Evolutionary conservation across 345 rosid genomes (phyloP).

Genomic region (Toxicodendron radicans): DNA sequence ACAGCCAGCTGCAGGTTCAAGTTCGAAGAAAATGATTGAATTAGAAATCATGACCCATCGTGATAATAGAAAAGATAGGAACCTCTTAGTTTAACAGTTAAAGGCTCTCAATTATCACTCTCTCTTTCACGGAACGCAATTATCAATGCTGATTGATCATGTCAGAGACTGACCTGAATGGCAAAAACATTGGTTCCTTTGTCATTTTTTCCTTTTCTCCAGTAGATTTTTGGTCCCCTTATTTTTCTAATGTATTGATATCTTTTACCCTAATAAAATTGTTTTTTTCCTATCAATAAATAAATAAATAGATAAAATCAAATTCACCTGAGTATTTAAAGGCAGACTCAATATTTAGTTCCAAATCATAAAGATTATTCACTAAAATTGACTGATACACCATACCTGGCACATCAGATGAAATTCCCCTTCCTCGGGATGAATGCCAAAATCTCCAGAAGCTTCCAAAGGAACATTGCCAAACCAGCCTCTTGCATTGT

Average conservation of each 20-base stretch:
- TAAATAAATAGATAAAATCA: no score
- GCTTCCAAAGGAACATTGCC: slow-evolving; percentile 95
- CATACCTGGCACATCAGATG: slow-evolving; percentile 97
- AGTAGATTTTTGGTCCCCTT: no score
- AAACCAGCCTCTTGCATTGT: slow-evolving; percentile 91
- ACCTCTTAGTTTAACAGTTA: background rate
- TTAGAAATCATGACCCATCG: slow-evolving; percentile 11
- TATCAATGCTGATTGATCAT: background rate
- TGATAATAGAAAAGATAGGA: background rate
- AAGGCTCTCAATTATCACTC: slow-evolving; percentile 4
- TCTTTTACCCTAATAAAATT: no score
- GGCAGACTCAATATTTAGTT: background rate
- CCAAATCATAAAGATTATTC: slow-evolving; percentile 6
- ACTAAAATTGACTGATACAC: slow-evolving; percentile 9
- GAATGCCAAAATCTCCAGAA: slow-evolving; percentile 97
- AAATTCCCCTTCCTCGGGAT: slow-evolving; percentile 98
- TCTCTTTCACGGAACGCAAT: background rate
- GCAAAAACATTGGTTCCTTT: background rate
- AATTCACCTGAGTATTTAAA: slow-evolving; percentile 5
- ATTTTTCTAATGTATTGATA: no score
- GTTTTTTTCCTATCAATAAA: no score
- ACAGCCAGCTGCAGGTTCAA: slow-evolving; percentile 11
- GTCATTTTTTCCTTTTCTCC: no score
- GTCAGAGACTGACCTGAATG: slow-evolving; percentile 1
- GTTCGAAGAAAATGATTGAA: slow-evolving; percentile 17